Evolutionary conservation across 2,329 filamentous ascomycete genomes (phyloP).

Genomic region (Aspergillus sp.): DNA sequence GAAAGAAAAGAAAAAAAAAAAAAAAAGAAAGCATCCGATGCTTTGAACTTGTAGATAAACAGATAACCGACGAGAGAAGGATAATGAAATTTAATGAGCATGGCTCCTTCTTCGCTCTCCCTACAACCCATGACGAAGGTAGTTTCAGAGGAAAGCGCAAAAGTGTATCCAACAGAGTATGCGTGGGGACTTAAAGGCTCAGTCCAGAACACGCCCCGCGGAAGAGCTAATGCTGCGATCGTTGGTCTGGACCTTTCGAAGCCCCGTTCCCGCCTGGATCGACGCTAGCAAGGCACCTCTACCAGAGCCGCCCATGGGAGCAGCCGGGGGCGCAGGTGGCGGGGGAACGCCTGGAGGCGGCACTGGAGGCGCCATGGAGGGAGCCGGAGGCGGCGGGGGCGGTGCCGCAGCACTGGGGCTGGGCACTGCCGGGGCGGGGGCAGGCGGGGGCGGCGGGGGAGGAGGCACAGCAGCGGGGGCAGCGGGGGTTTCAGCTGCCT

Average conservation of each 20-base stretch:
- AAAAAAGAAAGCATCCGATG: neutral
- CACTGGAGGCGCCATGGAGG: conserved; percentile 34
- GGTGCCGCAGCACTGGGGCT: conserved; percentile 34
- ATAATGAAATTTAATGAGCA: neutral
- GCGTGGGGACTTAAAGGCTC: neutral
- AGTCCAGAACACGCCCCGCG: conserved; percentile 71
- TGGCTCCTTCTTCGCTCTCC: neutral
- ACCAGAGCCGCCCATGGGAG: conserved; percentile 41
- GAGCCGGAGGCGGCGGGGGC: conserved; percentile 35
- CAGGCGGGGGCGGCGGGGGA: conserved; percentile 40
- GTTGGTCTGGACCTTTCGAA: conserved; percentile 88
- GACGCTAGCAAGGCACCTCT: conserved; percentile 71
- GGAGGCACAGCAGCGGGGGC: conserved; percentile 33
- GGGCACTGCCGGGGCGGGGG: conserved; percentile 29
- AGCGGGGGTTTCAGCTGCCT: conserved; percentile 25
- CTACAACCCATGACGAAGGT: neutral
- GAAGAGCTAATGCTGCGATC: conserved; percentile 74
- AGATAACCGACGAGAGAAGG: neutral
- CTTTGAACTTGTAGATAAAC: neutral
- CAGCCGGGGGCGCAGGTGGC: conserved; percentile 40
- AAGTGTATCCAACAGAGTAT: neutral
- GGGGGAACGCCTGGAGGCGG: conserved; percentile 35
- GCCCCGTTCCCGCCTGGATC: conserved; percentile 74
- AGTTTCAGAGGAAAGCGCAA: too few species aligned
- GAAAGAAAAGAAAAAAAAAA: neutral